Base-by-base conservation (phyloP, 495 filamentous ascomycete genomes). In the Daldinia bambusicola region DNA sequence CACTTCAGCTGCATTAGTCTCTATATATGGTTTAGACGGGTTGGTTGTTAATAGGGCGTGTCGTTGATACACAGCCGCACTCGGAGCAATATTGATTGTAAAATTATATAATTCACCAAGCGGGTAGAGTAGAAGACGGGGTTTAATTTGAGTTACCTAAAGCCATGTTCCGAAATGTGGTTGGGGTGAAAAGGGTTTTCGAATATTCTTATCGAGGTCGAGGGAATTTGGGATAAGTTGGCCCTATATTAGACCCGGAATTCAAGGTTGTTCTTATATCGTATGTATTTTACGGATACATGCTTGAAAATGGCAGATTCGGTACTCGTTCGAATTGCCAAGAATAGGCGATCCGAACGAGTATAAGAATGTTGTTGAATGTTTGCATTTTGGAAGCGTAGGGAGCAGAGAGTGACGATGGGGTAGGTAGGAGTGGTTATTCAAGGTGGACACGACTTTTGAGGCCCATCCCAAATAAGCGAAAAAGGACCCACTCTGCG, bases 311-410 rank as follows among this genome's bases (percentile, higher is more conserved):
- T 2, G n/a, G 20, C 10, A 60, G 22, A 60, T 71, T 30, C 36
- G 38, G 55, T 74, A 69, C 70, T 75, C 68, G 55, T 73, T 77
- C 45, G 71, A 67, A 64, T 69, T 71, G 63, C 16, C 71, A 55
- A 34, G 16, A 43, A 34, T 63, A n/a, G 69, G 74, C 76, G 84
- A 84, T 63, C 79, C 70, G 71, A 86, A 86, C 41, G 78, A 80
- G 77, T 75, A 71, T 71, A 79, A 74, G 61, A 76, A 79, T 63
- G 72, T 67, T 52, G 71, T 58, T 43, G 61, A 71, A 52, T 63
- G 63, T 61, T n/a, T 59, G 63, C 61, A 52, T 48, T 68, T 55
- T 67, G 60, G 71, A 41, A 56, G 63, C 52, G 55, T 31, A 60
- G 53, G 55, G 69, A 66, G 61, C 43, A 71, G 50, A 63, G 67